phyloP scores from a whole-genome alignment of 805 yeast species.

The Candida sphagnicola region DNA sequence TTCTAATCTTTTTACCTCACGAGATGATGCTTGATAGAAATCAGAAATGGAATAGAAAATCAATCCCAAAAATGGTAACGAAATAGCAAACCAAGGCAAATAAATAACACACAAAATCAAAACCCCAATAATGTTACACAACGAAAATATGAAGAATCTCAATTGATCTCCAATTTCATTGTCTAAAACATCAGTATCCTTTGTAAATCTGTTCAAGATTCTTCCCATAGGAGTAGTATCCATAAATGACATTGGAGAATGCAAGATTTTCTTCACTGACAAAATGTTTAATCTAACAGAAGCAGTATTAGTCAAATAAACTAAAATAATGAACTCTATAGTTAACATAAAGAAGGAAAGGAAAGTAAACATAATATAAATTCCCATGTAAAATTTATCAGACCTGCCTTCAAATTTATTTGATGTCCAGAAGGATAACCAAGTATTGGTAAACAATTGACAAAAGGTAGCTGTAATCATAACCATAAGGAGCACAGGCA shows the following conservation, averaged over 20 bases:
- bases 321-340: constrained; percentile 43
- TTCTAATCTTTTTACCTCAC: constrained; percentile 38
- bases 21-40: constrained; percentile 33
- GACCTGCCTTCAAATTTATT: constrained; percentile 44
- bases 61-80: constrained; percentile 27
- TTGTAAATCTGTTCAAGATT: constrained; percentile 79
- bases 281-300: constrained; percentile 54
- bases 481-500: constrained; percentile 16
- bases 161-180: constrained; percentile 72
- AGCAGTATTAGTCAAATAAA: constrained; percentile 49
- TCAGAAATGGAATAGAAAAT: constrained; percentile 25
- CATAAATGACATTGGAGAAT: constrained; percentile 78
- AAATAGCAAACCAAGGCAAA: constrained; percentile 40
- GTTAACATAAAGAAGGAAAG: constrained; percentile 43
- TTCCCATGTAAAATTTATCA: constrained; percentile 65
- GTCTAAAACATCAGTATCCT: constrained; percentile 81
- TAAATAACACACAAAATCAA: constrained; percentile 31
- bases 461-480: constrained; percentile 44
- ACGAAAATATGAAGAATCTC: constrained; percentile 54
- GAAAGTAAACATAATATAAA: constrained; percentile 61
- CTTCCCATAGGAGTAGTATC: constrained; percentile 89
- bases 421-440: constrained; percentile 82
- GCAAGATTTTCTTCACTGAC: constrained; percentile 59
- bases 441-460: constrained; percentile 59
- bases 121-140: constrained; percentile 56